Evolutionary conservation across 305 asterid species (phyloP).

Genomic region (Fraxinus paxiana): DNA sequence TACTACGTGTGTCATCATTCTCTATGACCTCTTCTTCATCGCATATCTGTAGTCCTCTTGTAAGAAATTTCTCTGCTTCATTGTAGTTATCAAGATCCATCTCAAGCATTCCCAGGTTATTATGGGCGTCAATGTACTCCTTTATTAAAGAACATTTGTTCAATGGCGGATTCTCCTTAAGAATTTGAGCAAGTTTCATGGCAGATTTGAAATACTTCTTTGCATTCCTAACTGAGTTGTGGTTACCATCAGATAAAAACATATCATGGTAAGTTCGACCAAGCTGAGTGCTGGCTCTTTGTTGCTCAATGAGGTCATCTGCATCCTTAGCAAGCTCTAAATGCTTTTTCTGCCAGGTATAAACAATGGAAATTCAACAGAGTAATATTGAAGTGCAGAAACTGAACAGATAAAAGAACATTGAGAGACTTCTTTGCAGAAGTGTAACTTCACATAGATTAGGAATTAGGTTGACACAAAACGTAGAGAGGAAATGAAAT

Average conservation of each 20-base stretch:
- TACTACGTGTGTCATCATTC: slow-evolving; percentile 73
- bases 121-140: slow-evolving; percentile 89
- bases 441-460: background rate
- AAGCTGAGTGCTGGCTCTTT: slow-evolving; percentile 94
- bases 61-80: slow-evolving; percentile 65
- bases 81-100: slow-evolving; percentile 76
- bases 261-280: slow-evolving; percentile 94
- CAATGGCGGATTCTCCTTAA: slow-evolving; percentile 47
- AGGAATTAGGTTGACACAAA: background rate
- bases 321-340: slow-evolving; percentile 72
- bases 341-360: slow-evolving; percentile 72
- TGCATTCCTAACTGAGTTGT: slow-evolving; percentile 60
- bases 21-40: slow-evolving; percentile 82
- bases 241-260: slow-evolving; percentile 80
- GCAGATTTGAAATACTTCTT: slow-evolving; percentile 70
- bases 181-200: slow-evolving; percentile 58
- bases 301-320: slow-evolving; percentile 78
- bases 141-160: slow-evolving; percentile 46
- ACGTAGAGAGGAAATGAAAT: background rate
- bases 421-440: background rate
- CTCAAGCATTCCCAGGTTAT: slow-evolving; percentile 93
- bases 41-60: slow-evolving; percentile 65
- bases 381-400: background rate
- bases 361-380: slow-evolving; percentile 12
- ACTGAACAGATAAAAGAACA: slow-evolving; percentile 5